Base-by-base conservation (phyloP, 495 filamentous ascomycete species). In the Penicillium pulvis region DNA sequence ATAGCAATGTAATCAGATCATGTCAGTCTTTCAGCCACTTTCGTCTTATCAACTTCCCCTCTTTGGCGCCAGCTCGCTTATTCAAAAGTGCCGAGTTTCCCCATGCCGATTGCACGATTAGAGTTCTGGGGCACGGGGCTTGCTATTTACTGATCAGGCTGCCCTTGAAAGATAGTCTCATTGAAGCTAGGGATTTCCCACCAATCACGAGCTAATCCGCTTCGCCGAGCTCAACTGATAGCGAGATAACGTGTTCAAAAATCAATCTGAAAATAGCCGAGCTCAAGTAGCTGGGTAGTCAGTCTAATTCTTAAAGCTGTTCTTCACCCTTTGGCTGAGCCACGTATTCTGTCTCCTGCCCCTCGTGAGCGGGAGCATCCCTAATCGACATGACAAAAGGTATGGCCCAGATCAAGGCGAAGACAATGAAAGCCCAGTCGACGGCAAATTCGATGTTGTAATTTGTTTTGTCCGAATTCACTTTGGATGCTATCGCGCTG, bases 401-500 rank as follows among this genome's bases (percentile, higher is more conserved):
- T 10, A 47, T 47, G 6, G 24, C 19, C 44, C 44, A 47, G 14
- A 47, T 26, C 20, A 47, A n/a, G 20, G 44, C 20, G 6, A 47
- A 26, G 19, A 26, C 44, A 12, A 47, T 9, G 5, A 47, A 24
- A 14, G 44, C 10, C 44, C 23, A 24, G 17, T 51, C 48, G 16
- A 51, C 28, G 9, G 48, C 48, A 35, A 51, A 51, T 9, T 53
- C 51, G 3, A 53, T 26, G 28, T 53, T 53, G 33, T 53, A 53
- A 46, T 51, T 57, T 26, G 33, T 57, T 19, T 36, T 48, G 26
- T 36, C 20, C 3, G 54, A 56, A 42, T 56, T 56, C 44, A 56
- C 54, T 31, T 56, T 56, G 17, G 54, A 56, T 10, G 54, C 54
- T 14, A 56, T 56, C n/a, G 54, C 54, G 12, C 54, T 41, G 12